Base-by-base conservation (phyloP, 176 grass and related monocot genomes). In the Paspalum vaginatum region DNA sequence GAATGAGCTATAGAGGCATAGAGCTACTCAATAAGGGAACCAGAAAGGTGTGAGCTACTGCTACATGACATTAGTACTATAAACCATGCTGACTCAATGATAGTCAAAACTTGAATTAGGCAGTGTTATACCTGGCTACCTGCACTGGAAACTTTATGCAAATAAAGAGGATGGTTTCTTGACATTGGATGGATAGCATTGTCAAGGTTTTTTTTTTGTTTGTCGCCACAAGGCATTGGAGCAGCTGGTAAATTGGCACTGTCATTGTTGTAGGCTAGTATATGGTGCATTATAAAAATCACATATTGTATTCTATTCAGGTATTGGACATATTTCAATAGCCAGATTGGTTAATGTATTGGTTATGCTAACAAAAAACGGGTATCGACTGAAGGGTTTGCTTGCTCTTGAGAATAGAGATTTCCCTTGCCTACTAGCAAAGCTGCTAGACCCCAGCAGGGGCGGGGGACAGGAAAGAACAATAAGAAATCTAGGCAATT, bases 71-170 rank as follows among this genome's bases (percentile, higher is more conserved):
- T 46, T 57, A 47, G 39, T 17, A 62, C 24, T 25, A 24, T 18
- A 78, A 74, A 74, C n/a, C 70, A 68, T 32, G 66, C 25, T 26
- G 12, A 48, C 44, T 49, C 59, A 74, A 68, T 54, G 76, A 16
- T 40, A 6, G 37, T n/a, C 10, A 51, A n/a, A 61, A 74, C 14
- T 62, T 78, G 13, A 49, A 65, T 61, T 44, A 27, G 27, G 18
- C 65, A 77, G 27, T 84, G 53, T 25, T 52, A 62, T 56, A 72
- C 6, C n/a, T n/a, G n/a, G n/a, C n/a, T n/a, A n/a, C n/a, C 37
- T 24, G 20, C 22, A 56, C 53, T 73, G 50, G 66, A 72, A 72
- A 63, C 21, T 72, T 75, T 51, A 64, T 26, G 52, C 4, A 73
- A 53, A 60, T 44, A 42, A 79, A 76, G 45, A 81, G 62, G 21